Conservation (phyloP, 148 eudicot genomes). For the Rhododendron vialii region DNA sequence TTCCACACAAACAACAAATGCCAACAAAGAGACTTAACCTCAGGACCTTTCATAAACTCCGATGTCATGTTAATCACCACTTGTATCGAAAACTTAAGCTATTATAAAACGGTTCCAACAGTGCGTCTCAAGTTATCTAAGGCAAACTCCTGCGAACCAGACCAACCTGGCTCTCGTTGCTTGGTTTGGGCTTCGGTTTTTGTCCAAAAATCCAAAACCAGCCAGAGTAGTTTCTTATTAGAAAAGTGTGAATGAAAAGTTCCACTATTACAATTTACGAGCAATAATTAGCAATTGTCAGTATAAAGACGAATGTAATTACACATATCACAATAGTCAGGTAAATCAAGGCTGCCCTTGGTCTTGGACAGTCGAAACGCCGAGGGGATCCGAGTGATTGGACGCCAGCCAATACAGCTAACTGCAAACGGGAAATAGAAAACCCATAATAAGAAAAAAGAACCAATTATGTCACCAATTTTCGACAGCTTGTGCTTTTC, state of each 20-base stretch:
- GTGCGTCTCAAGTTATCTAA: neutral
- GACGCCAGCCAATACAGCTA: slow-evolving; percentile 65
- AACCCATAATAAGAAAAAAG: neutral
- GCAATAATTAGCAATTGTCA: neutral
- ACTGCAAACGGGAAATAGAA: slow-evolving; percentile 32
- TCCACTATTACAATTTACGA: neutral
- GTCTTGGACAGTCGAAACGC: neutral
- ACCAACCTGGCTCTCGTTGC: neutral
- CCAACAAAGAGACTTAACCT: neutral
- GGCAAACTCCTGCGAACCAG: neutral
- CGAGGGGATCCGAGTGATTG: neutral
- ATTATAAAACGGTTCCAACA: neutral
- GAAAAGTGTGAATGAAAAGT: neutral
- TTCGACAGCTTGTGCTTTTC: neutral
- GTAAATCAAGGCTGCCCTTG: neutral
- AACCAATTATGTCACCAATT: neutral
- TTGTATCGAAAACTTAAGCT: neutral
- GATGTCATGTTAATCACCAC: neutral
- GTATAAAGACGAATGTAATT: neutral
- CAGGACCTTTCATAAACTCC: neutral
- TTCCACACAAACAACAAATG: neutral
- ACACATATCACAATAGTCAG: neutral
- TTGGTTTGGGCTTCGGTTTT: neutral
- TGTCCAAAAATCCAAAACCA: neutral
- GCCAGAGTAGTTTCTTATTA: neutral